These are phyloP conservation scores for Saccharomycopsis sp. DNA, from an alignment of 805 yeast species.

Conservation along the genomic window DNA sequence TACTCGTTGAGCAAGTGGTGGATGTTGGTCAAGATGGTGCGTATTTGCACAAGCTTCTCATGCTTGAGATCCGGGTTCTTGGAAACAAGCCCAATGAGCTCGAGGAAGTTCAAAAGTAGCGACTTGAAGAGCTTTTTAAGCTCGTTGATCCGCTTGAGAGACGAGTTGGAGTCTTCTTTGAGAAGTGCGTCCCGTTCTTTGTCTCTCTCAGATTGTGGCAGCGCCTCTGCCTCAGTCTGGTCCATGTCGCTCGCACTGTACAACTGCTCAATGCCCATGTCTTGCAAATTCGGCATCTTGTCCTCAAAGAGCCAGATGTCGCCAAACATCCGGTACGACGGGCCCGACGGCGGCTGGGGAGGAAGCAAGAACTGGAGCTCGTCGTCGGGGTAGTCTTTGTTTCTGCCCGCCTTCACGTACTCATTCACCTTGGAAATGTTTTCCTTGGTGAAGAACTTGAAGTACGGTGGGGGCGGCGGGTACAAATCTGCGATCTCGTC, in stretches of 20 bases:
- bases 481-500: constrained; percentile 55
- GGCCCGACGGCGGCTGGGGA: constrained; percentile 52
- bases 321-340: constrained; percentile 79
- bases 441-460: constrained; percentile 61
- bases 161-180: constrained; percentile 32
- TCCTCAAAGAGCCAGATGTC: constrained; percentile 76
- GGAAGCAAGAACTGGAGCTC: constrained; percentile 54
- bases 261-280: constrained; percentile 69
- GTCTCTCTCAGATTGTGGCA: background rate
- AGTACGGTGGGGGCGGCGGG: constrained; percentile 91
- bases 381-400: constrained; percentile 29
- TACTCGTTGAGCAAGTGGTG: constrained; percentile 89
- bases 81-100: constrained; percentile 68
- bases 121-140: constrained; percentile 75
- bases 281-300: constrained; percentile 63
- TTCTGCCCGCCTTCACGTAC: constrained; percentile 21
- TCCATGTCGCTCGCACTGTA: constrained; percentile 33
- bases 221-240: constrained; percentile 15
- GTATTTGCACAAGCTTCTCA: constrained; percentile 64
- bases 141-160: constrained; percentile 54
- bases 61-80: constrained; percentile 60
- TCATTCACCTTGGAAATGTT: constrained; percentile 42
- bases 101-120: constrained; percentile 68
- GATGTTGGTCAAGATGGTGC: constrained; percentile 74
- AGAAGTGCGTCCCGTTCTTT: constrained; percentile 12